A percentile compares a stretch with the other conserved stretches of the same genome.
Evolutionary conservation across 495 filamentous ascomycete genomes (phyloP).

Genomic region (Neurospora sublineolata): DNA sequence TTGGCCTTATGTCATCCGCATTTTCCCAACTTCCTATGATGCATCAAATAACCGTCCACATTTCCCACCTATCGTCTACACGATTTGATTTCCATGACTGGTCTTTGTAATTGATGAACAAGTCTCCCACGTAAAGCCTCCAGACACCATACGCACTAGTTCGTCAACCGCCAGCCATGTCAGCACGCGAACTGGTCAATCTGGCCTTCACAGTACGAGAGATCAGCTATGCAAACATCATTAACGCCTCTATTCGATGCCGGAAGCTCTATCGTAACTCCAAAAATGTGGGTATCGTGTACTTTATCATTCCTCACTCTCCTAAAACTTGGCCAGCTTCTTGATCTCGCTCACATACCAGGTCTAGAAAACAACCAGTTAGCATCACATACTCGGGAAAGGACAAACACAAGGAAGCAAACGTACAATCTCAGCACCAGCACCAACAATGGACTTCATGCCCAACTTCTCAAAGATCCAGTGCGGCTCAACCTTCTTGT

Average conservation of each 20-base stretch:
- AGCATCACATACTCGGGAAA: not conserved
- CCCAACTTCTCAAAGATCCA: slow-evolving; percentile 26
- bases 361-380: not conserved
- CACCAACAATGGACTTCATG: slow-evolving; percentile 21
- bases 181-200: not conserved
- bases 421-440: not conserved
- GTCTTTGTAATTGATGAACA: not conserved
- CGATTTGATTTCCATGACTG: not conserved
- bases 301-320: not conserved
- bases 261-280: not conserved
- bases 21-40: not conserved
- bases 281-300: not conserved
- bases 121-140: not conserved
- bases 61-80: not conserved
- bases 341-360: not conserved
- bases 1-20: not conserved
- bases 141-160: not conserved
- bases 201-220: not conserved
- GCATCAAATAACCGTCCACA: not conserved
- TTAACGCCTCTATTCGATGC: not conserved
- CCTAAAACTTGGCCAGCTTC: not conserved
- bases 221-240: not conserved
- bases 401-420: not conserved
- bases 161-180: not conserved
- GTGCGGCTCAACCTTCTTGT: slow-evolving; percentile 26